Evolutionary conservation across 208 protist species (phyloP).

Genomic region (Acanthamoeba healyi): DNA sequence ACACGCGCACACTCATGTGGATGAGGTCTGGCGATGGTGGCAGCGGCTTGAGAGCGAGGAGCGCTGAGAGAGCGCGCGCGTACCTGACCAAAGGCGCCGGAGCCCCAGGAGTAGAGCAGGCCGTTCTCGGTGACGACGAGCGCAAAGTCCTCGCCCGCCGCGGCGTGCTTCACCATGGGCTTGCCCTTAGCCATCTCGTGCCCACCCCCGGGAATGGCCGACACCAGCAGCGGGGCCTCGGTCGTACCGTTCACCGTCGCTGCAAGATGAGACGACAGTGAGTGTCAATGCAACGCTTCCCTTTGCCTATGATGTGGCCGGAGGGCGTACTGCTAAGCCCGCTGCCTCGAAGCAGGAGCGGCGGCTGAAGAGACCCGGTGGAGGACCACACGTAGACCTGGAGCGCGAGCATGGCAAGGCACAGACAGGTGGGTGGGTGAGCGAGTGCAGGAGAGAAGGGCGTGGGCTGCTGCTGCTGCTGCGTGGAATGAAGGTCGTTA

Average conservation of each 20-base stretch:
- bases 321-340: neutral
- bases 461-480: neutral
- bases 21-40: too few species aligned
- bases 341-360: neutral
- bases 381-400: slow-evolving; percentile 24
- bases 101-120: slow-evolving; percentile 4
- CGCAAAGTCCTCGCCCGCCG: slow-evolving; percentile 20
- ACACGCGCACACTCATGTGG: too few species aligned
- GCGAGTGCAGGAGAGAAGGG: neutral
- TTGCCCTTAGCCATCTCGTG: neutral
- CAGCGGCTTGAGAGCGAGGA: neutral
- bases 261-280: too few species aligned
- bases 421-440: neutral
- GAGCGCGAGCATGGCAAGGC: neutral
- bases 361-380: neutral
- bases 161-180: neutral
- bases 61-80: neutral
- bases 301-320: too few species aligned
- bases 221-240: slow-evolving; percentile 23
- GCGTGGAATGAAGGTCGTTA: neutral
- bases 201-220: neutral
- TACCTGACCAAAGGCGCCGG: slow-evolving; percentile 4
- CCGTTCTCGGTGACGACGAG: neutral
- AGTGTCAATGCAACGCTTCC: too few species aligned
- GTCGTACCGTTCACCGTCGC: neutral